Percentiles rank a stretch among this genome's conserved stretches.
These are phyloP conservation scores for Fusarium camptoceras DNA, from an alignment of 2,329 filamentous ascomycete genomes.

Conservation along the genomic window DNA sequence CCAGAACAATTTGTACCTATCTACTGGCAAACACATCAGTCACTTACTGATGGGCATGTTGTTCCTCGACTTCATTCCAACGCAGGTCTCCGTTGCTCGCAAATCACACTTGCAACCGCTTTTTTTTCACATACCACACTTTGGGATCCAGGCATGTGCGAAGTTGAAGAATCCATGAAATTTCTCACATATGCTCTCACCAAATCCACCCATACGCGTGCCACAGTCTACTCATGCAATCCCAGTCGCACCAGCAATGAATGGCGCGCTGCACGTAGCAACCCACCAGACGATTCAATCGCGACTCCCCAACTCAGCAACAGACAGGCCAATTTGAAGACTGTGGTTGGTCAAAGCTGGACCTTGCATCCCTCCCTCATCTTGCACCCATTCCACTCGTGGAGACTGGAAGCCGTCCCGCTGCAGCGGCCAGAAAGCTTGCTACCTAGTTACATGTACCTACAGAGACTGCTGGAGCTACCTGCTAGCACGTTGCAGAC, in stretches of 20 bases:
- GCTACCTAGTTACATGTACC: background rate
- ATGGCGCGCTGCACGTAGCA: conserved; percentile 40
- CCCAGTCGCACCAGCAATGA: conserved; percentile 43
- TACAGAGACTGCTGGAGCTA: conserved; percentile 3
- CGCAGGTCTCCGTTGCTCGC: background rate
- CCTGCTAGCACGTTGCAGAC: conserved; percentile 24
- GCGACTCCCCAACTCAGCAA: conserved; percentile 48
- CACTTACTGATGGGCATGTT: background rate
- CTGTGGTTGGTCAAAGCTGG: conserved; percentile 39
- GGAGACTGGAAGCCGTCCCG: conserved; percentile 30
- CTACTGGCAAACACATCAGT: background rate
- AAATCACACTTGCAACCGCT: conserved; percentile 1
- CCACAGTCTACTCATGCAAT: conserved; percentile 41
- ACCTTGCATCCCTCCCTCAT: conserved; percentile 42
- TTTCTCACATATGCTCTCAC: conserved; percentile 34
- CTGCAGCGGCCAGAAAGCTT: conserved; percentile 33
- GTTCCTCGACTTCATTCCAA: conserved; percentile 15
- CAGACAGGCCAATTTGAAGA: conserved; percentile 38
- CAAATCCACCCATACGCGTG: conserved; percentile 32
- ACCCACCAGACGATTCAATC: conserved; percentile 42
- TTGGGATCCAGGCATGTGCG: conserved; percentile 13
- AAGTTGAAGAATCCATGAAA: conserved; percentile 12
- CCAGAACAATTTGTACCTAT: background rate
- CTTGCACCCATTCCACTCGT: conserved; percentile 43
- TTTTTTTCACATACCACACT: conserved; percentile 9